These are phyloP conservation scores for Desmodesmus armatus DNA, from an alignment of 139 green algal species.

Conservation along the genomic window DNA sequence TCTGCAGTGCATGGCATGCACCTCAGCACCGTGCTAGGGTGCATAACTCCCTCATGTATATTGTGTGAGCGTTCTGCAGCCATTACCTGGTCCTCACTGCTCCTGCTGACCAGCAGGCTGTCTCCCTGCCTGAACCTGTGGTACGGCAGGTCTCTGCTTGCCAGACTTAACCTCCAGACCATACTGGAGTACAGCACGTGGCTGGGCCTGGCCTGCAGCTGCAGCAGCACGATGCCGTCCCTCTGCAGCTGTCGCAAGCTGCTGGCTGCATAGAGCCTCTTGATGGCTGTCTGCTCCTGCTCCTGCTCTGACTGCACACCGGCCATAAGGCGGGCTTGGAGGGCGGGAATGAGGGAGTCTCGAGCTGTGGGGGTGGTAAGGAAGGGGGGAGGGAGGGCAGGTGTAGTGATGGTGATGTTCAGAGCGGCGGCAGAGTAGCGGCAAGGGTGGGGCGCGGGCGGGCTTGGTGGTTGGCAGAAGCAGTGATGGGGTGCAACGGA, in stretches of 20 bases:
- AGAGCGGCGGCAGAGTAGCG: background rate
- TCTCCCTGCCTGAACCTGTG: constrained; percentile 65
- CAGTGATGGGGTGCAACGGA: background rate
- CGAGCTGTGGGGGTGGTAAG: background rate
- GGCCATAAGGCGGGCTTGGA: constrained; percentile 45
- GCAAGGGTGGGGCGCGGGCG: background rate
- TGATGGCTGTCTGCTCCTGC: constrained; percentile 43
- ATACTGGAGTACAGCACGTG: constrained; percentile 54
- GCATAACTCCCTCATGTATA: too few relatives aligned
- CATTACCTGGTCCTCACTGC: background rate
- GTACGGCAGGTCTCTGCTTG: constrained; percentile 55
- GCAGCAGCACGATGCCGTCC: constrained; percentile 59
- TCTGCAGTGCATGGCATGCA: too few relatives aligned
- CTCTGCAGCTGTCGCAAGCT: constrained; percentile 56
- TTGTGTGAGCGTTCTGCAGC: background rate
- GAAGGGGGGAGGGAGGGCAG: background rate
- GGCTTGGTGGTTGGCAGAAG: background rate
- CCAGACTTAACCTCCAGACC: constrained; percentile 54
- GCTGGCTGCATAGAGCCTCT: constrained; percentile 49
- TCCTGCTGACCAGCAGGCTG: constrained; percentile 55
- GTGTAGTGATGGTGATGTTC: background rate
- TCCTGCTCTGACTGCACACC: constrained; percentile 59
- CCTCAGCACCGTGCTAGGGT: too few relatives aligned
- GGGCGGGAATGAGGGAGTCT: background rate
- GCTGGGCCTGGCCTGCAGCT: constrained; percentile 31